Conservation (phyloP, 2,329 filamentous ascomycete species). For the Fusarium fracticaudum region DNA sequence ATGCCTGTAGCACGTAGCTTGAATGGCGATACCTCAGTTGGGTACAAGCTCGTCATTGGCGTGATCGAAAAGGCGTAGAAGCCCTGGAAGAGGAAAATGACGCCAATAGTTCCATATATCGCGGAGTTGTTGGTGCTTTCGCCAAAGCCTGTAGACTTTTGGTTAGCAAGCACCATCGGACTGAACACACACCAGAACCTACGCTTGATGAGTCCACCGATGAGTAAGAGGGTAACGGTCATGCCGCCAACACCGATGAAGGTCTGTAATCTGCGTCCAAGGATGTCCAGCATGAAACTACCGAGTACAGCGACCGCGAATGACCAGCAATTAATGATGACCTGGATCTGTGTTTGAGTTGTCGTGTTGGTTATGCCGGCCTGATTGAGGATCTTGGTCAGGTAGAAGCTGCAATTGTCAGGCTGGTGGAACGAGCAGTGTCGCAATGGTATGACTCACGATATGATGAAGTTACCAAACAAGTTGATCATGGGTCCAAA, state of each 20-base stretch:
- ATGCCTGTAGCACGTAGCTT: not conserved
- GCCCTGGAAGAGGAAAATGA: not conserved
- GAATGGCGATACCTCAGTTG: not conserved
- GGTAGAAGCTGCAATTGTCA: not conserved
- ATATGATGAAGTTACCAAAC: not conserved
- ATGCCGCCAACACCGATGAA: not conserved
- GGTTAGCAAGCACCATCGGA: not conserved
- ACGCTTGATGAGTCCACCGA: not conserved
- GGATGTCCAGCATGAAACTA: not conserved
- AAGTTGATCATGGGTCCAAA: conserved; percentile 1
- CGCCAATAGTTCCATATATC: not conserved
- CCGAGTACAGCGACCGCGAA: not conserved
- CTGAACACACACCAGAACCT: not conserved
- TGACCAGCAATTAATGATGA: not conserved
- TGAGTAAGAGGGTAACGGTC: not conserved
- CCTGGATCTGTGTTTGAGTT: not conserved
- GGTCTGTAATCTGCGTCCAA: not conserved
- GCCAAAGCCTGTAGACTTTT: not conserved
- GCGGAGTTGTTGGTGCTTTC: not conserved
- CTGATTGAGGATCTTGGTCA: not conserved
- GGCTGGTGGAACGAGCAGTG: accelerated
- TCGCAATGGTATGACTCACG: not conserved
- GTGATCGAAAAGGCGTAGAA: not conserved
- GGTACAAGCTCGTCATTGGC: not conserved
- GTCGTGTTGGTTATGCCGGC: not conserved